A percentile compares a stretch with the other conserved stretches of the same genome.
Conservation (phyloP, 805 yeast genomes). For the Starmerella asiatica region DNA sequence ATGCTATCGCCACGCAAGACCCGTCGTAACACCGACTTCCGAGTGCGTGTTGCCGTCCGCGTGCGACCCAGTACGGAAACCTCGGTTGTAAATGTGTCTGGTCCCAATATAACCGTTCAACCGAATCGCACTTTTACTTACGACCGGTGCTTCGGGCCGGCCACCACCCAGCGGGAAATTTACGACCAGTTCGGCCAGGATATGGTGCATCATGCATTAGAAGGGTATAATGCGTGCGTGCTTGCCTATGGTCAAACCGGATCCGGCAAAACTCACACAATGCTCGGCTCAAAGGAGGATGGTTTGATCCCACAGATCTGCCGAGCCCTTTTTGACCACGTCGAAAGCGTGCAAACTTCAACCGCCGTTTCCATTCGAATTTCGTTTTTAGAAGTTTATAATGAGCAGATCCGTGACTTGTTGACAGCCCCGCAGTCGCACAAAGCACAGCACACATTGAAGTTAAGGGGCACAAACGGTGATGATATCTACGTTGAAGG, state of each 20-base stretch:
- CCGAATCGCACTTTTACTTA: slow-evolving; percentile 34
- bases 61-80: slow-evolving; percentile 24
- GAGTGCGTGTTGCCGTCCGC: slow-evolving; percentile 31
- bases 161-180: slow-evolving; percentile 36
- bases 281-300: slow-evolving; percentile 47
- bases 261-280: slow-evolving; percentile 71
- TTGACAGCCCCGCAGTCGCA: slow-evolving; percentile 23
- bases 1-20: slow-evolving; percentile 1
- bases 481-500: slow-evolving; percentile 65
- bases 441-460: slow-evolving; percentile 6
- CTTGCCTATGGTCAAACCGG: slow-evolving; percentile 78
- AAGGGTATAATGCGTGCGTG: slow-evolving; percentile 61
- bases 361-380: slow-evolving; percentile 35
- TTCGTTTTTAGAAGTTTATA: slow-evolving; percentile 63
- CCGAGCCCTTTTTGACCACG: slow-evolving; percentile 37
- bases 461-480: slow-evolving; percentile 45
- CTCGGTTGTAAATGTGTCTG: neutral
- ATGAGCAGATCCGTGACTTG: slow-evolving; percentile 61
- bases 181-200: slow-evolving; percentile 46
- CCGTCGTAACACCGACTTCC: slow-evolving; percentile 12
- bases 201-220: slow-evolving; percentile 46
- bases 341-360: slow-evolving; percentile 28
- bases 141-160: slow-evolving; percentile 38
- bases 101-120: slow-evolving; percentile 15
- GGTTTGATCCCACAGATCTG: slow-evolving; percentile 60